These are phyloP conservation scores for Podochytrium sp. DNA, from an alignment of 192 early-diverging fungal genomes.

Conservation along the genomic window DNA sequence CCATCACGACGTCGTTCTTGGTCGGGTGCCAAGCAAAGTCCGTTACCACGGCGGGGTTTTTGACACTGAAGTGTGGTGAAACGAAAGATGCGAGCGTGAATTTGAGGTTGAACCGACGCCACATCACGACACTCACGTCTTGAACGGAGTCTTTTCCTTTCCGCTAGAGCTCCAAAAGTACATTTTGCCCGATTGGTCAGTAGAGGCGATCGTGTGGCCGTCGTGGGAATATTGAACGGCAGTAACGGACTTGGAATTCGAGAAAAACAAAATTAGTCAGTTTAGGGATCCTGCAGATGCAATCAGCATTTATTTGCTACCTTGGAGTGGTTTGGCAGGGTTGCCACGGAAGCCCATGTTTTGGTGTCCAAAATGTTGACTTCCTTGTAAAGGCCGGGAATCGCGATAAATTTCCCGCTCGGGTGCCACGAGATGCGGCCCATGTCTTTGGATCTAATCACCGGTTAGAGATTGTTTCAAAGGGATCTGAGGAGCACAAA, in stretches of 20 bases:
- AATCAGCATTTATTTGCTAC: neutral
- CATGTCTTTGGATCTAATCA: conserved; percentile 34
- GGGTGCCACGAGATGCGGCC: conserved; percentile 65
- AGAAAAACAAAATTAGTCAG: no score
- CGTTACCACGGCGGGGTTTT: conserved; percentile 45
- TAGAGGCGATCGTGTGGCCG: conserved; percentile 5
- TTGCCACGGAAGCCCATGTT: conserved; percentile 36
- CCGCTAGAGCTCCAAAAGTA: conserved; percentile 22
- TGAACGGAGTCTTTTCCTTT: conserved; percentile 1
- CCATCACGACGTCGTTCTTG: conserved; percentile 65
- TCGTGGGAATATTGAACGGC: conserved; percentile 26
- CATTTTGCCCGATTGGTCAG: conserved; percentile 19
- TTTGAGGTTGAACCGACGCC: neutral
- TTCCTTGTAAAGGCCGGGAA: conserved; percentile 54
- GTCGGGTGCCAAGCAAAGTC: conserved; percentile 72
- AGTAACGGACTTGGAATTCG: conserved; percentile 15
- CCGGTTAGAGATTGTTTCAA: neutral
- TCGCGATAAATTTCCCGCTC: conserved; percentile 59
- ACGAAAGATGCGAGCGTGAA: no score
- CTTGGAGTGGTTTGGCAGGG: conserved; percentile 25
- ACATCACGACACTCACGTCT: conserved; percentile 4
- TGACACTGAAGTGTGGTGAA: conserved; percentile 9
- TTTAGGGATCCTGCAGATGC: no score
- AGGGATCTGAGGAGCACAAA: neutral
- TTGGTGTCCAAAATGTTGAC: conserved; percentile 31